Evolutionary conservation across 1,284 basidiomycete genomes (phyloP).

Genomic region (Heterobasidion occidentale): DNA sequence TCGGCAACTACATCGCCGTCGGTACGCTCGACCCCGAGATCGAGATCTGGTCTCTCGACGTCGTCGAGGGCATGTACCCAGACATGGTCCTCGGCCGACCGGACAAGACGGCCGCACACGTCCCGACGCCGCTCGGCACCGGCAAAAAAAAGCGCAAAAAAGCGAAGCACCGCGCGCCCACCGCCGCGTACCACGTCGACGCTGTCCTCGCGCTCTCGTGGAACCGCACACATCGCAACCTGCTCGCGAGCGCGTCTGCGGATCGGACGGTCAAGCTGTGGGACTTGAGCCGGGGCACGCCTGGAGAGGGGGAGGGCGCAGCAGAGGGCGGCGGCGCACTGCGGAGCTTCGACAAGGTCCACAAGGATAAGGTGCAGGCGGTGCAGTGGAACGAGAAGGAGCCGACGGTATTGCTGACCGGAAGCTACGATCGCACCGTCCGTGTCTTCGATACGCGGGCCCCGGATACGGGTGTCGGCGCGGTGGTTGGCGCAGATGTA

Average conservation of each 20-base stretch:
- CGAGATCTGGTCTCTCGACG: slow-evolving; percentile 96
- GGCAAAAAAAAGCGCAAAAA: slow-evolving; percentile 96
- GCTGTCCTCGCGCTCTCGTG: slow-evolving; percentile 89
- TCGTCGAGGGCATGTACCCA: slow-evolving; percentile 93
- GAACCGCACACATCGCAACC: slow-evolving; percentile 85
- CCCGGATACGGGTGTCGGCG: slow-evolving; percentile 73
- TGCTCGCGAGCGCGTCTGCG: slow-evolving; percentile 89
- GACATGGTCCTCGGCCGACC: slow-evolving; percentile 86
- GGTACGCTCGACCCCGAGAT: slow-evolving; percentile 98
- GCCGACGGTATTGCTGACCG: slow-evolving; percentile 85
- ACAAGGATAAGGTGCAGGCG: slow-evolving; percentile 96
- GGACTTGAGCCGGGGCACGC: slow-evolving; percentile 74
- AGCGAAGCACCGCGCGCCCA: slow-evolving; percentile 61
- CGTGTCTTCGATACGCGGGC: slow-evolving; percentile 89
- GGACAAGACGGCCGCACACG: slow-evolving; percentile 76
- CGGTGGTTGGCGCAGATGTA: slow-evolving; percentile 81
- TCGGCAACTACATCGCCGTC: slow-evolving; percentile 93
- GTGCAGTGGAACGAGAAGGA: slow-evolving; percentile 93
- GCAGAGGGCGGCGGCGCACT: slow-evolving; percentile 56
- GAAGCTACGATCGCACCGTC: slow-evolving; percentile 91
- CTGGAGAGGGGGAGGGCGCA: background rate
- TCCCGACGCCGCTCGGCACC: slow-evolving; percentile 71
- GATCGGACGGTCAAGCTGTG: slow-evolving; percentile 96
- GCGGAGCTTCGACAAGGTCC: slow-evolving; percentile 75
- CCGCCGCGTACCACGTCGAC: slow-evolving; percentile 83